phyloP scores from a whole-genome alignment of 192 early-diverging fungal genomes.

The Backusella circina region DNA sequence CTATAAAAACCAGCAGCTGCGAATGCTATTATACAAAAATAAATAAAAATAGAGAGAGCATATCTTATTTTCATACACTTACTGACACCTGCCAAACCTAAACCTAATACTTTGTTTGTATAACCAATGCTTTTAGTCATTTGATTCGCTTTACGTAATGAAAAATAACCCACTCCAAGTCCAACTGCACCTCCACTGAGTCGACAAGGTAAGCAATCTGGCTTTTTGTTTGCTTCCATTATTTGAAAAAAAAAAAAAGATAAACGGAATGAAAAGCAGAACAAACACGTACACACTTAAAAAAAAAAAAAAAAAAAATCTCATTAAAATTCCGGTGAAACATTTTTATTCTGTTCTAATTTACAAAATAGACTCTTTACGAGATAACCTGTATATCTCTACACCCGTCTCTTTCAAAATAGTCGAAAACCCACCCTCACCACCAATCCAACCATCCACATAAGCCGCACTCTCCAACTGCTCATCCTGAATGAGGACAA shows the following conservation, averaged over 20 bases:
- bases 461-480: background rate
- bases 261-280: background rate
- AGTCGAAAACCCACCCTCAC: background rate
- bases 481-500: background rate
- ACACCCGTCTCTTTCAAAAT: background rate
- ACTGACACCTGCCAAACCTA: slow-evolving; percentile 7
- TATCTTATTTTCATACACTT: background rate
- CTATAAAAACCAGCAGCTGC: slow-evolving; percentile 1
- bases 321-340: background rate
- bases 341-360: background rate
- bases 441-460: background rate
- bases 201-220: background rate
- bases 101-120: slow-evolving; percentile 1
- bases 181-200: background rate
- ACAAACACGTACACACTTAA: too few relatives aligned
- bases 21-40: background rate
- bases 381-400: background rate
- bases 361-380: background rate
- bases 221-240: background rate
- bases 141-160: background rate
- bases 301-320: too few relatives aligned
- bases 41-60: background rate
- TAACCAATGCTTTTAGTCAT: background rate
- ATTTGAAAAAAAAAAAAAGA: background rate
- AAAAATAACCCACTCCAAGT: background rate